Conservation (phyloP, 2,329 filamentous ascomycete genomes). For the Trichocomaceae sp. region DNA sequence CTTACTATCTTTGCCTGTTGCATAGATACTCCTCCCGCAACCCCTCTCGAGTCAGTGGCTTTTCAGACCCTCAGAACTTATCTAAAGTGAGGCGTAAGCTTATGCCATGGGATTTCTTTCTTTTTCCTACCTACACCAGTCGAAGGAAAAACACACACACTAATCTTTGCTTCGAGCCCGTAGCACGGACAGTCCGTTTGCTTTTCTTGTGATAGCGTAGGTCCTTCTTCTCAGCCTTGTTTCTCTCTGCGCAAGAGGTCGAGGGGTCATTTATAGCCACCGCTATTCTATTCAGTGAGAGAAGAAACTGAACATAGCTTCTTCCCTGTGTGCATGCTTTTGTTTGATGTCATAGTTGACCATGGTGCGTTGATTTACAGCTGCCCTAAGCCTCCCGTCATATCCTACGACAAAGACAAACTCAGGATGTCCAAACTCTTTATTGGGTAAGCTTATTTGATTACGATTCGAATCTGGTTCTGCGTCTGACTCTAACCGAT, state of each 20-base stretch:
- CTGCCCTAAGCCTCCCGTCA: not conserved
- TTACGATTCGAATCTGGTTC: not conserved
- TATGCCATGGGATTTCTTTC: not conserved
- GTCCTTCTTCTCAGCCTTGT: not conserved
- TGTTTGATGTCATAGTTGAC: not conserved
- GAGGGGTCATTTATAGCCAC: not conserved
- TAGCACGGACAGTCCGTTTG: not conserved
- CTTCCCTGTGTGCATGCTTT: not conserved
- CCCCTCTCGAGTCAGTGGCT: conserved; percentile 11
- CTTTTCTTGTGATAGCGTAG: not conserved
- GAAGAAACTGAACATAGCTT: not conserved
- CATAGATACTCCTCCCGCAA: conserved; percentile 11
- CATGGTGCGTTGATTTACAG: not conserved
- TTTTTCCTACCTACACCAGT: not conserved
- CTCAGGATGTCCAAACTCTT: conserved; percentile 83
- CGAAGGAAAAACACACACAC: not conserved
- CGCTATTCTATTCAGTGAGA: not conserved
- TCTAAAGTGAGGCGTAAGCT: not conserved
- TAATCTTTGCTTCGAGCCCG: not conserved
- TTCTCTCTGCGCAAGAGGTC: not conserved
- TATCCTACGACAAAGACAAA: not conserved
- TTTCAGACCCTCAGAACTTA: conserved; percentile 2
- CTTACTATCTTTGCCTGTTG: conserved; percentile 3
- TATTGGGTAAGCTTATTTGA: conserved; percentile 60
- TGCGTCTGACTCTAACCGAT: conserved; percentile 14